Conservation (phyloP, 768 basidiomycete species). For the Rhodotorula toruloides region DNA sequence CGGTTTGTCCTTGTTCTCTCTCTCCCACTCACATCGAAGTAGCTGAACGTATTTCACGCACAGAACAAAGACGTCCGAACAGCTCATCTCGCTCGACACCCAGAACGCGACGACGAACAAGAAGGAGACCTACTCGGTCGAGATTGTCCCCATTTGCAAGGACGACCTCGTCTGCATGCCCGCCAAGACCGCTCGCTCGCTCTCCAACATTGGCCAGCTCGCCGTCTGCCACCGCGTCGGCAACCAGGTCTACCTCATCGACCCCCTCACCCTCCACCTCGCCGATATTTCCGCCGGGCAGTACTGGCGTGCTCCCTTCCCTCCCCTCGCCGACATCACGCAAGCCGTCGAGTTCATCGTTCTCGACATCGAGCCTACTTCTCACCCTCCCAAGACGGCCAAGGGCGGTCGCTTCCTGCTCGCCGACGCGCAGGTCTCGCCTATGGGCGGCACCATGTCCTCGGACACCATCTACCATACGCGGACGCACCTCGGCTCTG, state of each 20-base stretch:
- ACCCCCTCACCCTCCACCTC: slow-evolving; percentile 75
- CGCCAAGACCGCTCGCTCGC: slow-evolving; percentile 67
- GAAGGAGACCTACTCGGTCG: slow-evolving; percentile 96
- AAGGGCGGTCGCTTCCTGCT: slow-evolving; percentile 71
- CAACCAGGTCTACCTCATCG: slow-evolving; percentile 82
- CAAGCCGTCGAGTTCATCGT: slow-evolving; percentile 93
- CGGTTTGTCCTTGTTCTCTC: slow-evolving; percentile 54
- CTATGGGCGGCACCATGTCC: slow-evolving; percentile 60
- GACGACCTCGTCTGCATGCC: slow-evolving; percentile 94
- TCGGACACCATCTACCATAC: slow-evolving; percentile 85
- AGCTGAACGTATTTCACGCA: background rate
- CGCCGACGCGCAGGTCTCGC: slow-evolving; percentile 82
- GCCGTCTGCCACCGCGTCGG: slow-evolving; percentile 85
- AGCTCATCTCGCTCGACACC: slow-evolving; percentile 84
- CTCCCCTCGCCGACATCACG: slow-evolving; percentile 69
- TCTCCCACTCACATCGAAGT: background rate
- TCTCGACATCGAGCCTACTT: slow-evolving; percentile 82
- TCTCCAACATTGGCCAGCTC: slow-evolving; percentile 82
- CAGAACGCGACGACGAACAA: slow-evolving; percentile 90
- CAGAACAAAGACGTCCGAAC: slow-evolving; percentile 89
- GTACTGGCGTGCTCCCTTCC: slow-evolving; percentile 91
- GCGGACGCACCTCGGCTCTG: slow-evolving; percentile 88
- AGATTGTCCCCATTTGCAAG: slow-evolving; percentile 94
- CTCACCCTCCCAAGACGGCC: slow-evolving; percentile 41
- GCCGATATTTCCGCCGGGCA: slow-evolving; percentile 70